Evolutionary conservation across 345 rosid species (phyloP).

Genomic region (Gossypium thurberi): DNA sequence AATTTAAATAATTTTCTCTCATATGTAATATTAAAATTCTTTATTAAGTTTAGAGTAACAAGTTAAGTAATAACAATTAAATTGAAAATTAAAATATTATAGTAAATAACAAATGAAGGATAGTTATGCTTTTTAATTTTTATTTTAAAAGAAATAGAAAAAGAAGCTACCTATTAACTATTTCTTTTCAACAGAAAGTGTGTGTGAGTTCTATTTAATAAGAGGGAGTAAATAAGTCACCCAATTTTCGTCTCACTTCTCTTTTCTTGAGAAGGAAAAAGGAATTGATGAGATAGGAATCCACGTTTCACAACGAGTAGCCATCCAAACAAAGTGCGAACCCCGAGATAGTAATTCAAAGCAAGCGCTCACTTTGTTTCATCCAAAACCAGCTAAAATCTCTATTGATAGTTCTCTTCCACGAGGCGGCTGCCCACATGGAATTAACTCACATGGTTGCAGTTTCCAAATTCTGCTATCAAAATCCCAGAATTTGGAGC

Average conservation of each 20-base stretch:
- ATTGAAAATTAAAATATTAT: no score
- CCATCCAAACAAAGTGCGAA: background rate
- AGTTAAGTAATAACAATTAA: no score
- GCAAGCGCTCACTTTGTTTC: background rate
- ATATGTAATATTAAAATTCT: background rate
- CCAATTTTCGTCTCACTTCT: background rate
- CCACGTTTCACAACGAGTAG: background rate
- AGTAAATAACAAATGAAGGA: no score
- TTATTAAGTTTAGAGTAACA: no score
- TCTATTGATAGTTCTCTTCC: background rate
- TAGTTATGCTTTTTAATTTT: no score
- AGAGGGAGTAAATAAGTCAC: no score
- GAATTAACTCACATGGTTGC: slow-evolving; percentile 10
- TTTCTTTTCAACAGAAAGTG: no score
- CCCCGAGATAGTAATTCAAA: background rate
- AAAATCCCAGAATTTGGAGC: slow-evolving; percentile 3
- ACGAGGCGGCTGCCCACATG: background rate
- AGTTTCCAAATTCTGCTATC: slow-evolving; percentile 9
- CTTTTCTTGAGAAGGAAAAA: no score
- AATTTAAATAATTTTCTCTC: background rate
- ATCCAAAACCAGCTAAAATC: background rate
- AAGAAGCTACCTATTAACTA: no score
- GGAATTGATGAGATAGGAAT: background rate
- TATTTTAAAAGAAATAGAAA: no score
- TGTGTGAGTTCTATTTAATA: no score